Percentiles rank a stretch among this genome's conserved stretches.
Conservation (phyloP, 345 rosid genomes). For the Cardamine resedifolia region DNA sequence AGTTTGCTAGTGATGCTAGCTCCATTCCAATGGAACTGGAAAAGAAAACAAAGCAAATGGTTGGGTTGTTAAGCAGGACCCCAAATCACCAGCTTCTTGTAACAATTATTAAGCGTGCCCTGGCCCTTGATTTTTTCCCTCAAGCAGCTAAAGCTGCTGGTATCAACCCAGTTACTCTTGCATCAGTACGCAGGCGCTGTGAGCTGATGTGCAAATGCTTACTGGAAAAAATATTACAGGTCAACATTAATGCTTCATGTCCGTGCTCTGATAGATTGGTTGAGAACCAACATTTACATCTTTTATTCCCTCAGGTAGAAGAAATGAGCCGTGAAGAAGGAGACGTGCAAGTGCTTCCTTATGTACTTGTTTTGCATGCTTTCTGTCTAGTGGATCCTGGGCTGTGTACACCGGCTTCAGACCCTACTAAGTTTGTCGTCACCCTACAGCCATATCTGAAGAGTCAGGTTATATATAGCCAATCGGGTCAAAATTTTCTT, state of each 20-base stretch:
- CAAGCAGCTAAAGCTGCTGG: constrained; percentile 98
- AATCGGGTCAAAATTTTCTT: constrained; percentile 14
- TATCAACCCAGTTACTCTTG: constrained; percentile 78
- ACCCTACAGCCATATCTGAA: constrained; percentile 95
- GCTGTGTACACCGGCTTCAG: constrained; percentile 86
- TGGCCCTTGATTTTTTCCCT: constrained; percentile 91
- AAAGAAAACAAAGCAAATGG: constrained; percentile 94
- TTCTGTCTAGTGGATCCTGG: constrained; percentile 94
- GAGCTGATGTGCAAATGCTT: constrained; percentile 97
- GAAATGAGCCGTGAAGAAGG: constrained; percentile 71
- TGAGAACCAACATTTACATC: constrained; percentile 19
- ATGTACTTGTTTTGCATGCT: constrained; percentile 84
- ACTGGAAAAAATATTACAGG: constrained; percentile 95
- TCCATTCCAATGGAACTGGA: constrained; percentile 87
- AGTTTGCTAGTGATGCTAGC: constrained; percentile 76
- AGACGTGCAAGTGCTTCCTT: constrained; percentile 72
- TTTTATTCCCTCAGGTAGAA: constrained; percentile 60
- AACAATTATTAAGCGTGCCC: constrained; percentile 79
- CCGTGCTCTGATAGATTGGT: constrained; percentile 22
- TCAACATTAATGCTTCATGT: constrained; percentile 29
- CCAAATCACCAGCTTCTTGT: constrained; percentile 87
- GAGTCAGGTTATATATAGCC: constrained; percentile 65
- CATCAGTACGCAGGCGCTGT: constrained; percentile 88
- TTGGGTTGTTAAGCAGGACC: constrained; percentile 76
- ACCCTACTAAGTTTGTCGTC: constrained; percentile 90